phyloP scores from a whole-genome alignment of 805 yeast species.

The Candida lessepsii region DNA sequence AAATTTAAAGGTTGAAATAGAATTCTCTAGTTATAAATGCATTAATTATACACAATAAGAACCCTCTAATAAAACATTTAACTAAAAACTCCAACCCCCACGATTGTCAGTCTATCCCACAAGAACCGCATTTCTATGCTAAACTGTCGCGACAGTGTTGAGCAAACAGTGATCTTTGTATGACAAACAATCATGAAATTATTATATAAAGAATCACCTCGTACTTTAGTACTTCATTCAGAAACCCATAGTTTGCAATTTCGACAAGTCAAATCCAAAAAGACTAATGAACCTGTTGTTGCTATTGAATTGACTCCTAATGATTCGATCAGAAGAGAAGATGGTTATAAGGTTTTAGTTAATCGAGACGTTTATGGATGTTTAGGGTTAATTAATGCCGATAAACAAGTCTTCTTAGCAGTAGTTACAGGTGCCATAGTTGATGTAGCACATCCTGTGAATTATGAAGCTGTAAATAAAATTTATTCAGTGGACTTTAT shows the following conservation, averaged over 20 bases:
- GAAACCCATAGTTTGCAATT: slow-evolving; percentile 30
- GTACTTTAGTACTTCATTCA: slow-evolving; percentile 30
- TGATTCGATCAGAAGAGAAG: slow-evolving; percentile 32
- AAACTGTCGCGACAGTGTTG: no score
- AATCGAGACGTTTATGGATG: slow-evolving; percentile 57
- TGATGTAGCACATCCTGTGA: slow-evolving; percentile 79
- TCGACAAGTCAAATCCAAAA: slow-evolving; percentile 20
- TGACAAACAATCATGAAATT: slow-evolving; percentile 24
- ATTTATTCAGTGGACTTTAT: slow-evolving; percentile 86
- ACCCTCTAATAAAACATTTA: no score
- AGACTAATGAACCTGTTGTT: slow-evolving; percentile 25
- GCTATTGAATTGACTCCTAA: slow-evolving; percentile 46
- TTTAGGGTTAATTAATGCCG: slow-evolving; percentile 75
- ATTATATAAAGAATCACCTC: slow-evolving; percentile 30
- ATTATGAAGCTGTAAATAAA: slow-evolving; percentile 74
- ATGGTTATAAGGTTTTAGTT: slow-evolving; percentile 38
- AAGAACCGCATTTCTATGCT: no score
- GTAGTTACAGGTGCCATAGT: slow-evolving; percentile 68
- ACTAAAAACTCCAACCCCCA: no score
- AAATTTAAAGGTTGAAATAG: no score
- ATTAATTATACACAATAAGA: no score
- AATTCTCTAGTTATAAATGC: no score
- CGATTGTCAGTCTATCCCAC: no score
- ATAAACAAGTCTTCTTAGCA: slow-evolving; percentile 67
- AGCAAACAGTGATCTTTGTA: no score